Percentiles rank a stretch among this genome's conserved stretches.
phyloP scores from a whole-genome alignment of 306 rosid genomes.

The Mimosa bimucronata region DNA sequence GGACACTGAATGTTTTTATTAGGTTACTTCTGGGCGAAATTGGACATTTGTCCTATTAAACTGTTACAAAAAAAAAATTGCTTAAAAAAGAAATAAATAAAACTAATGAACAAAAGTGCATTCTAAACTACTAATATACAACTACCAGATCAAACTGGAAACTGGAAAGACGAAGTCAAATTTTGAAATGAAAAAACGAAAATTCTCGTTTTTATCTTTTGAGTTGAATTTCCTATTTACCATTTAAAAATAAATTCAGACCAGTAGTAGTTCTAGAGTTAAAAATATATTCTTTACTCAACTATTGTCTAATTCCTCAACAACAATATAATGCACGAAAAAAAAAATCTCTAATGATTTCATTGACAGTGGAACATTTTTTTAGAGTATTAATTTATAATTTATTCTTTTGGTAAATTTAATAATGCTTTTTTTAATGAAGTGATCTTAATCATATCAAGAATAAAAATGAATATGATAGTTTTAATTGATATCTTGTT shows the following conservation, averaged over 20 bases:
- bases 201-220: background rate
- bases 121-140: background rate
- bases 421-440: background rate
- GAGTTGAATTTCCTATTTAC: background rate
- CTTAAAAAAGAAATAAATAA: too few species aligned
- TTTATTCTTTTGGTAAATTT: background rate
- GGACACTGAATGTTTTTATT: too few species aligned
- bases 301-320: background rate
- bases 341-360: background rate
- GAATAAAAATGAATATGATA: background rate
- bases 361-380: background rate
- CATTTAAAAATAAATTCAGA: background rate
- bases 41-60: too few species aligned
- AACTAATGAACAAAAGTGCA: background rate
- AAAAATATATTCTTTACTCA: background rate
- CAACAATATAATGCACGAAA: background rate
- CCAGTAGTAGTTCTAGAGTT: background rate
- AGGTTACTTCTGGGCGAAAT: too few species aligned
- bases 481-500: constrained; percentile 25
- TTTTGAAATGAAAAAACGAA: background rate
- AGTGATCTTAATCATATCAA: background rate
- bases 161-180: background rate
- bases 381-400: background rate
- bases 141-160: background rate
- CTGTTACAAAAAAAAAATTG: background rate